A percentile compares a stretch with the other conserved stretches of the same genome.
phyloP scores from a whole-genome alignment of 2,329 filamentous ascomycete genomes.

The Metarhizium rileyi region DNA sequence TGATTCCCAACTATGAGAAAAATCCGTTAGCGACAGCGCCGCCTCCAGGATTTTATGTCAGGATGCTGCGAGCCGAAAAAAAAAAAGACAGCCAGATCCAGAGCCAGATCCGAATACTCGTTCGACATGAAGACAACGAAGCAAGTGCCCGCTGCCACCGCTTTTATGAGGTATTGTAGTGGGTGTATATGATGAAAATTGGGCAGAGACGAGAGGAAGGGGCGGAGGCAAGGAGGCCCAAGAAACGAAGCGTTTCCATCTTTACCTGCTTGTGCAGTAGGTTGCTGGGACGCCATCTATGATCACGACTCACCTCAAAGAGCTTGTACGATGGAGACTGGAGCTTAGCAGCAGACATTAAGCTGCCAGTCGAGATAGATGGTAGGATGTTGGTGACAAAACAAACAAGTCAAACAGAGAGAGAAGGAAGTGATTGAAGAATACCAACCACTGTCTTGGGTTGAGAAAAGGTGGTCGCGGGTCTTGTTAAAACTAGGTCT shows the following conservation, averaged over 20 bases:
- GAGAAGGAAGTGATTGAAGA: slow-evolving; percentile 16
- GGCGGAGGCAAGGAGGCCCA: neutral
- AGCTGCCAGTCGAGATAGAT: slow-evolving; percentile 28
- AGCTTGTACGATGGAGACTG: slow-evolving; percentile 46
- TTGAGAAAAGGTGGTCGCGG: slow-evolving; percentile 19
- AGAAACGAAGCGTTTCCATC: neutral
- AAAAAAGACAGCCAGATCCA: neutral
- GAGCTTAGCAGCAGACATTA: slow-evolving; percentile 51
- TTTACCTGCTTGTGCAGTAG: neutral
- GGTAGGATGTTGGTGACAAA: slow-evolving; percentile 17
- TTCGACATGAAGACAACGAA: neutral
- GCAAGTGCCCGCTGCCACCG: neutral
- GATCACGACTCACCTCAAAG: slow-evolving; percentile 45
- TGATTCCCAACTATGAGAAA: slow-evolving; percentile 36
- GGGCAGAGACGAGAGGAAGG: neutral
- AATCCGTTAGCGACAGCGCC: neutral
- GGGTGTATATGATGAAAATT: neutral
- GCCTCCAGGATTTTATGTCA: neutral
- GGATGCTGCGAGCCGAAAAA: neutral
- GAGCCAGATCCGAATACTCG: too few species aligned
- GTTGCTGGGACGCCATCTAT: slow-evolving; percentile 22
- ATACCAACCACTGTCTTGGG: slow-evolving; percentile 30
- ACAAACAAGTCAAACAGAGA: slow-evolving; percentile 24
- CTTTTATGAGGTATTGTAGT: neutral
- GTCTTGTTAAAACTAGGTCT: slow-evolving; percentile 27